phyloP scores from a whole-genome alignment of 2,329 filamentous ascomycete species.

The Epichloe gansuensis region DNA sequence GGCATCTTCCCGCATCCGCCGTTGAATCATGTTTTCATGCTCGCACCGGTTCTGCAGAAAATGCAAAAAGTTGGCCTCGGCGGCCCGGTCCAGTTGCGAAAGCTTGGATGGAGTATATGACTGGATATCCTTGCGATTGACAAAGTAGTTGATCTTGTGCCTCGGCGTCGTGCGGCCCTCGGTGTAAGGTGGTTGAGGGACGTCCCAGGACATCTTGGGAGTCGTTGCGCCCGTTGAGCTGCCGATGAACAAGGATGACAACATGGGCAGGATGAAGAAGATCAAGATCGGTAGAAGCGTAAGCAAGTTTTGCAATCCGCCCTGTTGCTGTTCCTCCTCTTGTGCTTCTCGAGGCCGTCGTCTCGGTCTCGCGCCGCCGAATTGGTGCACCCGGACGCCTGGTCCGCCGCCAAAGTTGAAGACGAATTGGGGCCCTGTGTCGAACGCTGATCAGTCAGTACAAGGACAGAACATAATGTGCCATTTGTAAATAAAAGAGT shows the following conservation, averaged over 20 bases:
- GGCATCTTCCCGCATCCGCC: conserved; percentile 61
- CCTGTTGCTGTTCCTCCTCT: conserved; percentile 35
- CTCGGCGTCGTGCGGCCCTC: conserved; percentile 57
- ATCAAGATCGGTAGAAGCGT: conserved; percentile 79
- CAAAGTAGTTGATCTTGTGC: conserved; percentile 68
- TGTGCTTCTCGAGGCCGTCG: conserved; percentile 58
- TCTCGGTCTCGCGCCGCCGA: conserved; percentile 68
- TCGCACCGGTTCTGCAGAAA: conserved; percentile 61
- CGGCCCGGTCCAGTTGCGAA: conserved; percentile 59
- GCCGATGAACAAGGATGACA: conserved; percentile 66
- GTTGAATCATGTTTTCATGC: conserved; percentile 51
- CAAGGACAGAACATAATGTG: background rate
- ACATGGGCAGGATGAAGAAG: conserved; percentile 72
- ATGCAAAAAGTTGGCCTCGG: conserved; percentile 61
- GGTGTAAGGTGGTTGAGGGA: conserved; percentile 57
- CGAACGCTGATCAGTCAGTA: conserved; percentile 41
- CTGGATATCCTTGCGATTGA: conserved; percentile 66
- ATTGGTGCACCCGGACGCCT: conserved; percentile 88
- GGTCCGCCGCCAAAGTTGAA: conserved; percentile 91
- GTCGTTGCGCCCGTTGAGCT: conserved; percentile 28
- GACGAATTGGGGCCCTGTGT: conserved; percentile 75
- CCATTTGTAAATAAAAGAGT: no score
- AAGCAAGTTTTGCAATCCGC: conserved; percentile 47
- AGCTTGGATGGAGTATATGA: conserved; percentile 59
- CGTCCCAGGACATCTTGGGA: conserved; percentile 67